Evolutionary conservation across 176 grass and related monocot genomes (phyloP).

Genomic region (Cenchrus americanus): DNA sequence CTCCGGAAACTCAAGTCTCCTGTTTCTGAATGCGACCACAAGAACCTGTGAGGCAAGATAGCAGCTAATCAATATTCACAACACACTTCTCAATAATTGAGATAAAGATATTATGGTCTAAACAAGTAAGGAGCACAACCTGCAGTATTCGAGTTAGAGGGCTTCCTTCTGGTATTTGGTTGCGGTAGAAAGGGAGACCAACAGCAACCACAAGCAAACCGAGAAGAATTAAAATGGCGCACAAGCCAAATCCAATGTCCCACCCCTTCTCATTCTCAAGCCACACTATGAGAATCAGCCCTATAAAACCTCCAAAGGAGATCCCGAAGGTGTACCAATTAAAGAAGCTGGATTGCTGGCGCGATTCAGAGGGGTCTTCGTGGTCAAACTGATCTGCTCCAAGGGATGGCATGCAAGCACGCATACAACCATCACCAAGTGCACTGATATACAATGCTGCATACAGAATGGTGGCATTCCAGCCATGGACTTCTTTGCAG

Average conservation of each 20-base stretch:
- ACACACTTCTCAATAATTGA: background rate
- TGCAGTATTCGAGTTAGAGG: conserved; percentile 61
- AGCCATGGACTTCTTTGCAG: conserved; percentile 54
- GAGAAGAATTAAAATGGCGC: conserved; percentile 42
- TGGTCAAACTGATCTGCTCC: conserved; percentile 70
- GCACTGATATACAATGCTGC: conserved; percentile 47
- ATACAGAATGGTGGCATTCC: conserved; percentile 48
- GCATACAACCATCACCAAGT: conserved; percentile 57
- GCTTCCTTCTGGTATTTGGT: conserved; percentile 55
- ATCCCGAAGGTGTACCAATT: conserved; percentile 59
- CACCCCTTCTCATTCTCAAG: conserved; percentile 63
- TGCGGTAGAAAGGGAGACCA: conserved; percentile 61
- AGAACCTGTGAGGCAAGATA: conserved; percentile 51
- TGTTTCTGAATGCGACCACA: conserved; percentile 69
- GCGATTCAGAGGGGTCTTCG: conserved; percentile 46
- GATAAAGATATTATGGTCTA: background rate
- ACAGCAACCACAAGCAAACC: conserved; percentile 50
- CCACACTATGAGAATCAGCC: conserved; percentile 63
- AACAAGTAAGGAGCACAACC: conserved; percentile 41
- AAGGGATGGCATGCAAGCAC: conserved; percentile 60
- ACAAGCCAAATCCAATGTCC: conserved; percentile 59
- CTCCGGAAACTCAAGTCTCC: conserved; percentile 49
- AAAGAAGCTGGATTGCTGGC: conserved; percentile 66
- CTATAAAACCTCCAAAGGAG: conserved; percentile 57
- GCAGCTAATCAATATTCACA: conserved; percentile 5